Conservation (phyloP, 116 monocot species). For the Phalaenopsis hybrid region DNA sequence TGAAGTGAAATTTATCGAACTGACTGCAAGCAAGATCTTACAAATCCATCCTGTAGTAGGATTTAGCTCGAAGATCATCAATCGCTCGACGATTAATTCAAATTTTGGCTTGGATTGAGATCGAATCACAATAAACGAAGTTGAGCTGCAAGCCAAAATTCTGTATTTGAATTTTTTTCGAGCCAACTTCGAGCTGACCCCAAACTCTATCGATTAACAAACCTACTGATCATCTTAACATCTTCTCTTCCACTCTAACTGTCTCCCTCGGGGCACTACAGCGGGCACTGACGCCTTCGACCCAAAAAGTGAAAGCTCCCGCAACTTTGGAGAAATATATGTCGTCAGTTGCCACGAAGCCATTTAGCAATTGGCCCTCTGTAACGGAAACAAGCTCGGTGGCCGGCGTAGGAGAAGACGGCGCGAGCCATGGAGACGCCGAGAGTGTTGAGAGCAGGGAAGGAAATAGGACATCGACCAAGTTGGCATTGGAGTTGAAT, state of each 20-base stretch:
- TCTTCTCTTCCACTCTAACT: conserved; percentile 1
- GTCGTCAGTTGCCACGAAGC: conserved; percentile 3
- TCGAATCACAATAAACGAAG: too few species aligned
- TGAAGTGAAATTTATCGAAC: too few species aligned
- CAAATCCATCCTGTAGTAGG: too few species aligned
- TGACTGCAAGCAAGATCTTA: too few species aligned
- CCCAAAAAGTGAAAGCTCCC: conserved; percentile 3
- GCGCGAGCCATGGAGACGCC: conserved; percentile 9
- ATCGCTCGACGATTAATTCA: too few species aligned
- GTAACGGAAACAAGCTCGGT: conserved; percentile 5
- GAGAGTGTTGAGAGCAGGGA: conserved; percentile 12
- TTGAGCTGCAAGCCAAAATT: too few species aligned
- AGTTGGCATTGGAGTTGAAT: neutral
- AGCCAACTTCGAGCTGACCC: too few species aligned
- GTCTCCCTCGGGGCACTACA: neutral
- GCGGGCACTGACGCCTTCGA: conserved; percentile 1
- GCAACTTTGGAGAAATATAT: conserved; percentile 3
- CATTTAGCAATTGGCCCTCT: neutral
- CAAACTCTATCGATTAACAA: too few species aligned
- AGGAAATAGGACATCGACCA: neutral
- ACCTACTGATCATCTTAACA: neutral
- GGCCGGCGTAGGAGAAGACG: neutral
- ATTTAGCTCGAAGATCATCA: too few species aligned
- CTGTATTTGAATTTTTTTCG: too few species aligned
- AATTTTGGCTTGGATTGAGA: too few species aligned